Percentiles rank a stretch among this genome's conserved stretches.
Conservation (phyloP, 2,329 filamentous ascomycete species). For the Triangularia verruculosa region DNA sequence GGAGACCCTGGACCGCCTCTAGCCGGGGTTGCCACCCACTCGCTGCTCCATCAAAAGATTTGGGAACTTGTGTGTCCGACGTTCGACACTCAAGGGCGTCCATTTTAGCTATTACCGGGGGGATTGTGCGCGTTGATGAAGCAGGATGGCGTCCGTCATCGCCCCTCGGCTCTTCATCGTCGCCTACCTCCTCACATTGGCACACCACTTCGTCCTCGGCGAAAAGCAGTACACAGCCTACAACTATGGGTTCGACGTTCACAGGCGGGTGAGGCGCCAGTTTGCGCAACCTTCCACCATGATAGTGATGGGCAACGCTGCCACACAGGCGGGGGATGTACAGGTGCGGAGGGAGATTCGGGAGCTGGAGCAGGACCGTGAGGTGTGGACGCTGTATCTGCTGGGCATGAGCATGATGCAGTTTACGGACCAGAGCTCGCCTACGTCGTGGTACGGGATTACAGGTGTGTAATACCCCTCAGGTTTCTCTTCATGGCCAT, state of each 20-base stretch:
- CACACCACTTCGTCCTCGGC: conserved; percentile 18
- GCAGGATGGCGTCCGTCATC: conserved; percentile 16
- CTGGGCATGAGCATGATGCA: conserved; percentile 72
- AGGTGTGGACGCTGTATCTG: conserved; percentile 74
- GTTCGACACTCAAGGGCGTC: not conserved
- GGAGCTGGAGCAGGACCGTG: conserved; percentile 58
- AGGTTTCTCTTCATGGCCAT: not conserved
- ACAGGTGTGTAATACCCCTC: conserved; percentile 50
- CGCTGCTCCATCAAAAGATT: not conserved
- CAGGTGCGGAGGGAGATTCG: conserved; percentile 64
- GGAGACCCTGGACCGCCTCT: not conserved
- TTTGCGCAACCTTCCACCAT: conserved; percentile 33
- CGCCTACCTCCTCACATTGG: conserved; percentile 5
- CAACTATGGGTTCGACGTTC: conserved; percentile 49
- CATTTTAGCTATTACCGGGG: not conserved
- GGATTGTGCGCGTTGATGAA: not conserved
- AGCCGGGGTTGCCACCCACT: not conserved
- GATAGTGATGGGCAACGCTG: conserved; percentile 43
- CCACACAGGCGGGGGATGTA: conserved; percentile 28
- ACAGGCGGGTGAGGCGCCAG: conserved; percentile 41
- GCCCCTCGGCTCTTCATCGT: conserved; percentile 14
- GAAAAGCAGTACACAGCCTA: conserved; percentile 37
- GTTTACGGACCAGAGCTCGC: conserved; percentile 57
- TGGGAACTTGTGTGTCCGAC: conserved; percentile 5
- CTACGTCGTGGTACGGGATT: conserved; percentile 75